Conservation (phyloP, 2,329 filamentous ascomycete species). For the Rosellinia necatrix region DNA sequence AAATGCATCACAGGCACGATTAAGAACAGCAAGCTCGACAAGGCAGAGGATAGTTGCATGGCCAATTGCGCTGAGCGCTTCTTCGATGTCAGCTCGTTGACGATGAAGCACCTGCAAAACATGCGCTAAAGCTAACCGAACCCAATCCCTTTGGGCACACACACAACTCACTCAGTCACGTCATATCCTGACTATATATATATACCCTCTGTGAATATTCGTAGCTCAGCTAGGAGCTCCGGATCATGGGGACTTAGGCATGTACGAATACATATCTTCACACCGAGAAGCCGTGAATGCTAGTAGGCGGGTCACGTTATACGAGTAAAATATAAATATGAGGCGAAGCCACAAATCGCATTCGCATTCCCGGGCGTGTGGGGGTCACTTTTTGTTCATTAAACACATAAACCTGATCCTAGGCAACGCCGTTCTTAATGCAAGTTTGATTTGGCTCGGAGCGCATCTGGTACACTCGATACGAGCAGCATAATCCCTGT, state of each 20-base stretch:
- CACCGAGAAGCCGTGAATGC: neutral
- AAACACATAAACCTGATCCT: slow-evolving; percentile 42
- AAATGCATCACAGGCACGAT: slow-evolving; percentile 85
- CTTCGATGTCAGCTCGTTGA: slow-evolving; percentile 82
- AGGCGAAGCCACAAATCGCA: slow-evolving; percentile 5
- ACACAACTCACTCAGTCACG: neutral
- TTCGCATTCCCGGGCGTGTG: slow-evolving; percentile 25
- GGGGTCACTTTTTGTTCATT: slow-evolving; percentile 42
- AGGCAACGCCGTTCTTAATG: slow-evolving; percentile 44
- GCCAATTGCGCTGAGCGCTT: slow-evolving; percentile 94
- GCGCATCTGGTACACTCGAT: slow-evolving; percentile 31
- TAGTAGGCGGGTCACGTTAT: slow-evolving; percentile 14
- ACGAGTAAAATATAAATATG: slow-evolving; percentile 17
- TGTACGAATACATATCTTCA: neutral
- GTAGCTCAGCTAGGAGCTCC: neutral
- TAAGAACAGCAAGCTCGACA: slow-evolving; percentile 73
- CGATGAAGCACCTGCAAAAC: slow-evolving; percentile 81
- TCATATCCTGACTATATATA: neutral
- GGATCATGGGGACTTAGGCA: neutral
- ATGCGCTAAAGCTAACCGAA: slow-evolving; percentile 46
- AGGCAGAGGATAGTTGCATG: slow-evolving; percentile 79
- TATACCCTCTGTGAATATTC: neutral
- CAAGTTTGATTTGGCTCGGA: slow-evolving; percentile 38
- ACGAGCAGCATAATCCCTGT: slow-evolving; percentile 31
- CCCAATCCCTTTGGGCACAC: neutral